Evolutionary conservation across 2,329 filamentous ascomycete genomes (phyloP).

Genomic region (Exophiala mesophila): DNA sequence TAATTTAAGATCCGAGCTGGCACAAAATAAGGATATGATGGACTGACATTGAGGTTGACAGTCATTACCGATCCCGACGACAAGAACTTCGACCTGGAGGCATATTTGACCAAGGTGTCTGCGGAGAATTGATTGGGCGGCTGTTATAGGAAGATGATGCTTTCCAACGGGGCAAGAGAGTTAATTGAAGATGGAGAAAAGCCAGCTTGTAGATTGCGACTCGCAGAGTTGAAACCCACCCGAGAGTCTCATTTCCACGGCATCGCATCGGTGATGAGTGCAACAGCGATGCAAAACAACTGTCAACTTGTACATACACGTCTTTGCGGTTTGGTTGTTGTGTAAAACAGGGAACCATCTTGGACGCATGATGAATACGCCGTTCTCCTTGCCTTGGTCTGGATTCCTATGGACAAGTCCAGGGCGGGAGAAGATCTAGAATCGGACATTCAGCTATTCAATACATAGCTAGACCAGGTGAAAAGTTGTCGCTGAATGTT

Average conservation of each 20-base stretch:
- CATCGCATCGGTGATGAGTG: constrained; percentile 4
- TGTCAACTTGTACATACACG: constrained; percentile 21
- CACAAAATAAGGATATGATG: constrained; percentile 2
- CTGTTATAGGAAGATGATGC: constrained; percentile 1
- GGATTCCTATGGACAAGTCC: too few species aligned
- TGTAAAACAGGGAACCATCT: neutral
- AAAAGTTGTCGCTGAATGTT: too few species aligned
- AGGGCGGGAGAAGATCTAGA: too few species aligned
- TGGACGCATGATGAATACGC: too few species aligned
- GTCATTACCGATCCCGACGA: constrained; percentile 72
- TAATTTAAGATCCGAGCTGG: neutral
- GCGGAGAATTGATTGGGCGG: constrained; percentile 21
- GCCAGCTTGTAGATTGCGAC: constrained; percentile 16
- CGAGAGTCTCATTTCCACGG: constrained; percentile 9
- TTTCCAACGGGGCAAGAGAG: neutral
- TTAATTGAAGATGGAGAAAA: constrained; percentile 5
- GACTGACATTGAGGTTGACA: constrained; percentile 35
- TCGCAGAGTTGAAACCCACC: constrained; percentile 16
- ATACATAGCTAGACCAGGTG: too few species aligned
- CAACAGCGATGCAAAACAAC: constrained; percentile 10
- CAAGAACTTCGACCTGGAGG: constrained; percentile 90
- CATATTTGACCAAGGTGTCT: constrained; percentile 53
- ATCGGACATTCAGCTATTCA: too few species aligned
- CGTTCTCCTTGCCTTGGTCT: too few species aligned
- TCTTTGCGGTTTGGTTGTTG: neutral